These are phyloP conservation scores for Diaporthe citri DNA, from an alignment of 2,329 filamentous ascomycete genomes.

Conservation along the genomic window DNA sequence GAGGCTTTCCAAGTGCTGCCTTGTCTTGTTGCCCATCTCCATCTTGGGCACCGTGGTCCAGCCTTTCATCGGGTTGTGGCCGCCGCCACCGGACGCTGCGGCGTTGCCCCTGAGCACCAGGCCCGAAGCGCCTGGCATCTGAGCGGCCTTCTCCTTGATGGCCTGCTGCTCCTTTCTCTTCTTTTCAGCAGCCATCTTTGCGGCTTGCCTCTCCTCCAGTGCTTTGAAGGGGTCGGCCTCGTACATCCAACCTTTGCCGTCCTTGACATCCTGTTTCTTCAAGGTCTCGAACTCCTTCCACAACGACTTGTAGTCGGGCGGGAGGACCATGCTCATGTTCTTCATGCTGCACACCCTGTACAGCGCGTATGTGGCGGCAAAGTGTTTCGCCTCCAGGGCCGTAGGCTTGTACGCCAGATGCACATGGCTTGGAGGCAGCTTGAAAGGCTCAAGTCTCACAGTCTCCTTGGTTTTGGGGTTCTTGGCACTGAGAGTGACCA, in stretches of 20 bases:
- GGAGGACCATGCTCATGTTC: constrained; percentile 94
- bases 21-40: constrained; percentile 88
- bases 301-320: constrained; percentile 87
- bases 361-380: constrained; percentile 90
- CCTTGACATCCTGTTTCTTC: constrained; percentile 83
- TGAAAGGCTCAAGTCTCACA: constrained; percentile 82
- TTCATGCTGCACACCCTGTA: constrained; percentile 96
- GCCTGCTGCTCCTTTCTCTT: constrained; percentile 79
- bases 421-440: constrained; percentile 81
- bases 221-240: constrained; percentile 94
- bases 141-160: constrained; percentile 75
- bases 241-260: constrained; percentile 90
- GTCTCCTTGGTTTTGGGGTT: constrained; percentile 88
- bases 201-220: constrained; percentile 82
- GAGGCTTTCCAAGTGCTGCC: constrained; percentile 82
- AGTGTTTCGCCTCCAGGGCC: constrained; percentile 91
- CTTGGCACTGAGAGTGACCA: constrained; percentile 80
- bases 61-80: constrained; percentile 71
- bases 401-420: constrained; percentile 82
- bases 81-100: constrained; percentile 47
- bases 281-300: constrained; percentile 93
- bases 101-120: constrained; percentile 64
- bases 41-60: constrained; percentile 91
- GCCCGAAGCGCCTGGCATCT: constrained; percentile 70
- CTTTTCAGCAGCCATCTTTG: constrained; percentile 81